Base-by-base conservation (phyloP, 2,329 filamentous ascomycete genomes). In the Diaporthe vaccinii region DNA sequence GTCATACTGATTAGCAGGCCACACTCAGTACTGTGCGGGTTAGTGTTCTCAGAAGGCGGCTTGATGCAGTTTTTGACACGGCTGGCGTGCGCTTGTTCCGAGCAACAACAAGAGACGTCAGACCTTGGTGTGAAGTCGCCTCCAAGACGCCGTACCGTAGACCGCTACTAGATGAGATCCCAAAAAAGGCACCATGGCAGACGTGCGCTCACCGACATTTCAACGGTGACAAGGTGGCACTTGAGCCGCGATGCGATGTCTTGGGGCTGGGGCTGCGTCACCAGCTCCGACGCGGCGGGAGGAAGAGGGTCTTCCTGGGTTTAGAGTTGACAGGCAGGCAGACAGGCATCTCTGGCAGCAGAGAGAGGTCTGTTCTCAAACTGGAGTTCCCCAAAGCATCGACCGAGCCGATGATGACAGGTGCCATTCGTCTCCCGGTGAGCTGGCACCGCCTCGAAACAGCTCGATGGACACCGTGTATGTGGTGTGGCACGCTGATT, bases 191-290 rank as follows among this genome's bases (percentile, higher is more conserved):
- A 57, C n/a, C 44, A 67, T 70, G 67, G 46, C 51, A 49, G 12
- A 20, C 28, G 41, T 31, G 36, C 41, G 41, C 57, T 72, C 69
- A 72, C 69, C 69, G 69, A 72, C 69, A 72, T 72, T 72, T 72
- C 69, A 72, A 72, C 57, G 57, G 70, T 62, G 57, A 61, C 70
- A 72, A 53, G 62, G 70, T 62, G 41, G 70, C 69, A 49, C 44
- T 62, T 61, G 70, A 72, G 70, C 70, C 57, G 70, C 70, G 57
- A 36, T 39, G 57, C 41, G 44, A 44, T 72, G 55, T 61, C 70
- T 72, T 61, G 57, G 70, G 57, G 70, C 70, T 62, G 44, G 46
- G 70, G 57, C n/a, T 58, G 69, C 70, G 57, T 72, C 70, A 72
- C 70, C 57, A 51, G 46, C 44, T 25, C 41, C 70, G 55, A 46